Percentiles rank a stretch among this genome's conserved stretches.
Evolutionary conservation across 176 grass and related monocot species (phyloP).

Genomic region (Rhynchospora tenuis): DNA sequence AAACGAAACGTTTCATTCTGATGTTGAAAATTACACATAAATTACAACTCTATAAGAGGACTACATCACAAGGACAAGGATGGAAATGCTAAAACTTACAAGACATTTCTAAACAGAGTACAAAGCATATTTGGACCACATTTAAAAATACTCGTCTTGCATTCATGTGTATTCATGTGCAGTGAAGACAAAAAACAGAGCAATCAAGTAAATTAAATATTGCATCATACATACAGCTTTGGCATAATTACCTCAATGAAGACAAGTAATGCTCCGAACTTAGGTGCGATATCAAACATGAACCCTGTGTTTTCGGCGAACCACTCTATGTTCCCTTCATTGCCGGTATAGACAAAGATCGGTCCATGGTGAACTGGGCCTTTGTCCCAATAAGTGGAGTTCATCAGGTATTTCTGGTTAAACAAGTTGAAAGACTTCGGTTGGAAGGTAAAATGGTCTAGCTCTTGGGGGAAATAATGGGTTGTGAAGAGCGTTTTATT

Average conservation of each 20-base stretch:
- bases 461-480: constrained; percentile 82
- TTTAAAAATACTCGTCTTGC: background rate
- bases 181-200: background rate
- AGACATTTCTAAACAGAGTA: no score
- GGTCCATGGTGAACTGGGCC: constrained; percentile 24
- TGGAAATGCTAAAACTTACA: no score
- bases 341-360: constrained; percentile 89
- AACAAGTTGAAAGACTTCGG: constrained; percentile 56
- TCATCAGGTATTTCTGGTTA: constrained; percentile 82
- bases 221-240: background rate
- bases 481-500: constrained; percentile 46
- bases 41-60: no score
- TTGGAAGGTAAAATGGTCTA: constrained; percentile 97
- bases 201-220: background rate
- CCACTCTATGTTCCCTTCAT: constrained; percentile 89
- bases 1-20: no score
- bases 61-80: no score
- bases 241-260: constrained; percentile 69
- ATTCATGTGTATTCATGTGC: background rate
- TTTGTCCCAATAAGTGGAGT: constrained; percentile 64
- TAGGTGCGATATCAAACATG: constrained; percentile 81
- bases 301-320: constrained; percentile 76
- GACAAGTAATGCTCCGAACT: constrained; percentile 73
- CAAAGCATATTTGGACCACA: no score
- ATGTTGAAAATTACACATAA: no score